Conservation (phyloP, 148 eudicot genomes). For the Hydrangea macrophylla region DNA sequence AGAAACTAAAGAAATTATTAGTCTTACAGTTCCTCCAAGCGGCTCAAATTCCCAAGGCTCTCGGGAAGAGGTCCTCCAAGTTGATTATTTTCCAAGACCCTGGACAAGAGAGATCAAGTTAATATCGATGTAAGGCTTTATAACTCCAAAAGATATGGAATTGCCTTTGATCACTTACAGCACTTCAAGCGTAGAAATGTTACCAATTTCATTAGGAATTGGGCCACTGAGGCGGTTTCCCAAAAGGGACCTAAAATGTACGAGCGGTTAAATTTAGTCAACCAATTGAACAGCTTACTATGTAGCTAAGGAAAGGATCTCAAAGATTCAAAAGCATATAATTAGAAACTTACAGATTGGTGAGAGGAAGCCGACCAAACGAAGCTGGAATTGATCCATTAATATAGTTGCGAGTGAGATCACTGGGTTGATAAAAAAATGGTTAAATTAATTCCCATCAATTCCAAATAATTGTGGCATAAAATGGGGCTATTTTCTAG, state of each 20-base stretch:
- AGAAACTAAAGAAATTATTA: neutral
- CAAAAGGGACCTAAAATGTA: conserved; percentile 39
- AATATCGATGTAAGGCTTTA: too few species aligned
- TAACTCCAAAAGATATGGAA: too few species aligned
- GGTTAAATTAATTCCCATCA: too few species aligned
- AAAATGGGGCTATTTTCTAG: too few species aligned
- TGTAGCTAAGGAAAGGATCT: too few species aligned
- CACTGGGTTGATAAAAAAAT: conserved; percentile 39
- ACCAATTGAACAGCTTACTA: too few species aligned
- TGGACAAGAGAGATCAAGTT: too few species aligned
- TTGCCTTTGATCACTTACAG: conserved; percentile 51
- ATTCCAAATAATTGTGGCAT: too few species aligned
- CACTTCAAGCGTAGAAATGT: conserved; percentile 47
- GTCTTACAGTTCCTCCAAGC: conserved; percentile 50
- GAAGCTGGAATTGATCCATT: conserved; percentile 54
- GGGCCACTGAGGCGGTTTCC: conserved; percentile 50
- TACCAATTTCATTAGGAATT: conserved; percentile 54
- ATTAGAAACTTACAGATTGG: too few species aligned
- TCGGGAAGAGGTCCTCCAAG: conserved; percentile 51
- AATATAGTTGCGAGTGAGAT: conserved; percentile 51
- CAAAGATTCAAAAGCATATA: too few species aligned
- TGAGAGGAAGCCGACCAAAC: too few species aligned
- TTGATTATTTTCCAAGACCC: conserved; percentile 51
- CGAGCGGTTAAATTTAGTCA: neutral
- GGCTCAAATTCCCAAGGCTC: conserved; percentile 51